phyloP scores from a whole-genome alignment of 169 alveolate genomes.

The Fabrea salina region DNA sequence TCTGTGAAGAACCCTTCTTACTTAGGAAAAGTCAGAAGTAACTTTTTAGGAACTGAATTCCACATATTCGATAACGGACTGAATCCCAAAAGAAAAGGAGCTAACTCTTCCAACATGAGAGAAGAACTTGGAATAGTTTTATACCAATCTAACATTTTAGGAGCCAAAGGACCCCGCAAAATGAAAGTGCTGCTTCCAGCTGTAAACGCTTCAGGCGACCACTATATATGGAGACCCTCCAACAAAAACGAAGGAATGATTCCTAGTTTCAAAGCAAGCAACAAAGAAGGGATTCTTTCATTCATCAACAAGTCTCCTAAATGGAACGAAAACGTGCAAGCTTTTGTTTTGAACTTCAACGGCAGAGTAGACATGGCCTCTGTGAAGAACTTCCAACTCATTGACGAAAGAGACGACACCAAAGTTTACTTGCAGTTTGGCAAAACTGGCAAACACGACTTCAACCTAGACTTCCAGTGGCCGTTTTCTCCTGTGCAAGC shows the following conservation, averaged over 20 bases:
- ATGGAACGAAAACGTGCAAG: conserved; percentile 60
- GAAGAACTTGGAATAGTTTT: conserved; percentile 59
- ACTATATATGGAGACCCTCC: conserved; percentile 47
- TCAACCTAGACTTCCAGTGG: conserved; percentile 62
- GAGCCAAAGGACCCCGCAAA: conserved; percentile 78
- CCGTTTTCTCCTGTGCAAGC: conserved; percentile 68
- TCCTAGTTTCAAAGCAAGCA: conserved; percentile 36
- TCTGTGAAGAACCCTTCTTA: conserved; percentile 45
- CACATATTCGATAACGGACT: conserved; percentile 62
- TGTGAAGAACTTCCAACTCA: conserved; percentile 70
- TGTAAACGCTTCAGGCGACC: conserved; percentile 34
- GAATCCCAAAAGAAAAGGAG: conserved; percentile 66
- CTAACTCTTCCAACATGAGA: conserved; percentile 45
- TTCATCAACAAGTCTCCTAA: conserved; percentile 65
- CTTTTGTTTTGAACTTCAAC: conserved; percentile 68
- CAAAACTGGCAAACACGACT: conserved; percentile 57
- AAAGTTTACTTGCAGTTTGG: conserved; percentile 70
- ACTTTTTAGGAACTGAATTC: conserved; percentile 78
- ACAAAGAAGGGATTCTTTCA: conserved; percentile 33
- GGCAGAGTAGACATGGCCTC: conserved; percentile 67
- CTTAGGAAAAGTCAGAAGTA: conserved; percentile 40
- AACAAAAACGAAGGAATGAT: conserved; percentile 43
- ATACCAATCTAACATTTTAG: conserved; percentile 66
- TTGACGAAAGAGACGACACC: conserved; percentile 61
- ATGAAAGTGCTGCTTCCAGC: conserved; percentile 62